Conservation (phyloP, 371 early-diverging fungal species). For the Nosema granulosis region DNA sequence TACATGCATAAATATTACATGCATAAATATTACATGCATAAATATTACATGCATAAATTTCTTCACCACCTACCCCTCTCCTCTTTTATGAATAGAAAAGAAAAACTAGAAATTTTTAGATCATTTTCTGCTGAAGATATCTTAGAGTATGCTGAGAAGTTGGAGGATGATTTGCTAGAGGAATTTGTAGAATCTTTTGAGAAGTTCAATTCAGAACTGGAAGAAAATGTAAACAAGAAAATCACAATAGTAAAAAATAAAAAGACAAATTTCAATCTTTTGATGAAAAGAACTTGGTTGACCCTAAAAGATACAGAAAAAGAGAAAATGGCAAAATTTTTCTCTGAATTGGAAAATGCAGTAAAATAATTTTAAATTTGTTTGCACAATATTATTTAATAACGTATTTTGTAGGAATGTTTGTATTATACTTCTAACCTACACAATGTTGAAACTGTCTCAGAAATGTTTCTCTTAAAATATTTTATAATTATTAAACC, state of each 20-base stretch:
- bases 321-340: background rate
- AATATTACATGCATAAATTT: too few species aligned
- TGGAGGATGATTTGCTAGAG: conserved; percentile 15
- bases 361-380: background rate
- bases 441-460: background rate
- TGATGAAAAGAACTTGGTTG: conserved; percentile 7
- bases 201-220: conserved; percentile 19
- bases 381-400: background rate
- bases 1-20: too few species aligned
- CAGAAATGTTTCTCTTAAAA: background rate
- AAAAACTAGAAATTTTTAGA: conserved; percentile 9
- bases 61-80: too few species aligned
- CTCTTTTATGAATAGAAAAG: conserved; percentile 29
- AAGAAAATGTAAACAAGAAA: background rate
- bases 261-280: background rate
- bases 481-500: too few species aligned
- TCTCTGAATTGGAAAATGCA: background rate
- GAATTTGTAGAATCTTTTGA: conserved; percentile 24
- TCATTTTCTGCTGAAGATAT: conserved; percentile 8
- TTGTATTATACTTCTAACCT: background rate
- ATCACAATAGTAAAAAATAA: background rate
- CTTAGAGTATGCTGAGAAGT: background rate
- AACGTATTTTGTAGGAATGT: too few species aligned
- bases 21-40: too few species aligned
- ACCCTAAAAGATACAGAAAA: conserved; percentile 8